A percentile compares a stretch with the other conserved stretches of the same genome.
Evolutionary conservation across 2,329 filamentous ascomycete genomes (phyloP).

Genomic region (Pseudofabraea citricarpa): DNA sequence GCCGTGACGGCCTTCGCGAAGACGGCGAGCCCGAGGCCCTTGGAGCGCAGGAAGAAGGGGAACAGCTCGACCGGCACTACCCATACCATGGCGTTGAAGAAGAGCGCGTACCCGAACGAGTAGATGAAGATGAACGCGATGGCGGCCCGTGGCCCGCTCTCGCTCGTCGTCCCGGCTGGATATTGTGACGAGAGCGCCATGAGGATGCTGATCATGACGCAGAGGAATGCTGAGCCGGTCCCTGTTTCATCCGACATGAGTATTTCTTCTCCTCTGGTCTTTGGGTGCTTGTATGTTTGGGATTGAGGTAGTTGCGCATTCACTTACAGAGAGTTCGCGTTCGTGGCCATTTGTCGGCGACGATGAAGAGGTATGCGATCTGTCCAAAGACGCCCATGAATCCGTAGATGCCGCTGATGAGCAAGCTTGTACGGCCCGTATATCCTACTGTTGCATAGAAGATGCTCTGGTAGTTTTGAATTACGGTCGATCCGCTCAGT

Average conservation of each 20-base stretch:
- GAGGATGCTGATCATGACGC: conserved; percentile 12
- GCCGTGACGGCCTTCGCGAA: conserved; percentile 25
- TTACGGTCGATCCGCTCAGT: conserved; percentile 30
- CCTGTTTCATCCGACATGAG: background rate
- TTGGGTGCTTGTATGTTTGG: no score
- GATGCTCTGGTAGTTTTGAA: conserved; percentile 33
- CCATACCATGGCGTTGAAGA: conserved; percentile 33
- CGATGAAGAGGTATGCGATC: conserved; percentile 26
- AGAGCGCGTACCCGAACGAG: conserved; percentile 30
- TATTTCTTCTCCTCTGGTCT: no score
- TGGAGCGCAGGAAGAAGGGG: conserved; percentile 27
- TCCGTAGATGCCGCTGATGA: conserved; percentile 32
- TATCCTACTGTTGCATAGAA: conserved; percentile 31
- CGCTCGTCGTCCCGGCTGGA: conserved; percentile 12
- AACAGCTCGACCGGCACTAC: conserved; percentile 31
- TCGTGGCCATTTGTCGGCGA: conserved; percentile 31
- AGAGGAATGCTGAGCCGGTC: conserved; percentile 13
- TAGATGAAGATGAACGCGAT: conserved; percentile 35
- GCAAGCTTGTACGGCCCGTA: conserved; percentile 24
- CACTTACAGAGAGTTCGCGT: conserved; percentile 25
- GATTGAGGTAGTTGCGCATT: no score
- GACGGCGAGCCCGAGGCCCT: conserved; percentile 27
- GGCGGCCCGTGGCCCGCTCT: conserved; percentile 25
- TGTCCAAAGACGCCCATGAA: conserved; percentile 33
- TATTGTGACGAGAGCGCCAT: conserved; percentile 21